A percentile compares a stretch with the other conserved stretches of the same genome.
Conservation (phyloP, 2,329 filamentous ascomycete species). For the Trichoderma endophyticum region DNA sequence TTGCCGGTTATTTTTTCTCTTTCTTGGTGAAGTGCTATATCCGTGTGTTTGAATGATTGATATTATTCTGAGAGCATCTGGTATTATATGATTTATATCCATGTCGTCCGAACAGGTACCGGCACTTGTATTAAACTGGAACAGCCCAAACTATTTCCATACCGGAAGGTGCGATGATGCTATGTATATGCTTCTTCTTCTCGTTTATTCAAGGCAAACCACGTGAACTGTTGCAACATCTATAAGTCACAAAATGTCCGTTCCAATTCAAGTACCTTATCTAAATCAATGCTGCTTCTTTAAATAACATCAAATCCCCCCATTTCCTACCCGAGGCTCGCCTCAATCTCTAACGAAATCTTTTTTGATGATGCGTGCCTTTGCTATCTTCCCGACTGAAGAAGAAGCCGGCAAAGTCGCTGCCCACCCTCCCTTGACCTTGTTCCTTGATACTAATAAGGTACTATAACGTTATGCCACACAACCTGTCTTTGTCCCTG, state of each 20-base stretch:
- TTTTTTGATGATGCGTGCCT: background rate
- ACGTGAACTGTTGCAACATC: background rate
- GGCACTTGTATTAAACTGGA: background rate
- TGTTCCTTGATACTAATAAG: background rate
- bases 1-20: background rate
- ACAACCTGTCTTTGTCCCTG: background rate
- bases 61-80: background rate
- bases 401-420: background rate
- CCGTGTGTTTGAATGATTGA: background rate
- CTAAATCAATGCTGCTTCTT: conserved; percentile 8
- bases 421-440: background rate
- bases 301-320: background rate
- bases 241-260: background rate
- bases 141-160: background rate
- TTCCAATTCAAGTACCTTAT: background rate
- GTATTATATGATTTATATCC: background rate
- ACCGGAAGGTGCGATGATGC: background rate
- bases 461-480: background rate
- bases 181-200: background rate
- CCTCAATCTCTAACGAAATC: background rate
- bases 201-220: background rate
- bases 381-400: background rate
- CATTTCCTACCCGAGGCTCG: background rate
- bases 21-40: background rate
- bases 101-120: background rate